These are phyloP conservation scores for Phylloporus rhodoxanthus DNA, from an alignment of 768 basidiomycete species.

Conservation along the genomic window DNA sequence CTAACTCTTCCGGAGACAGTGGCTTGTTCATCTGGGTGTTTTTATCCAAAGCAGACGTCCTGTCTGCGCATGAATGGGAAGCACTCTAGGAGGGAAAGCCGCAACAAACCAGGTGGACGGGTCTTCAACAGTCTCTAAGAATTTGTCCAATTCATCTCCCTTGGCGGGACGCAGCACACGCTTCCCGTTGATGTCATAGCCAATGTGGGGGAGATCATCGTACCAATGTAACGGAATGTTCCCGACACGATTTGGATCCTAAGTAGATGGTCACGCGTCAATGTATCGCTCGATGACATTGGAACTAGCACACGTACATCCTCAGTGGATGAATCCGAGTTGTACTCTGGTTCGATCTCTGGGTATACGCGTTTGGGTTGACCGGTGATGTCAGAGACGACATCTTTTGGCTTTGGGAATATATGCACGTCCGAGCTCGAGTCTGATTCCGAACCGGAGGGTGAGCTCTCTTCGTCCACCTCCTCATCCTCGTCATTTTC, in stretches of 20 bases:
- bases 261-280: conserved; percentile 10
- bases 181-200: conserved; percentile 93
- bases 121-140: conserved; percentile 89
- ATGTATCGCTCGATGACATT: neutral
- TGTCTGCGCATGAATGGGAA: conserved; percentile 24
- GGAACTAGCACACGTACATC: conserved; percentile 50
- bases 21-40: conserved; percentile 80
- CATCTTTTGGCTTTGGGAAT: conserved; percentile 58
- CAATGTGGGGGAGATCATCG: conserved; percentile 98
- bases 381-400: conserved; percentile 80
- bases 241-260: conserved; percentile 95
- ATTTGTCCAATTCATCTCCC: conserved; percentile 96
- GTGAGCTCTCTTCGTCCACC: conserved; percentile 34
- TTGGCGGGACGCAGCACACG: conserved; percentile 89
- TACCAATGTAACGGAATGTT: conserved; percentile 98
- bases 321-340: conserved; percentile 88
- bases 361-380: conserved; percentile 78
- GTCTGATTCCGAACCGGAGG: conserved; percentile 24
- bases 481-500: conserved; percentile 33
- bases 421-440: conserved; percentile 47
- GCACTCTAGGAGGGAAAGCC: neutral
- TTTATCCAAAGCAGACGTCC: conserved; percentile 93
- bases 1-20: conserved; percentile 84
- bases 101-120: conserved; percentile 72
- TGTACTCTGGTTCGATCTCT: conserved; percentile 86